Conservation (phyloP, 768 basidiomycete genomes). For the Kwoniella heveanensis region DNA sequence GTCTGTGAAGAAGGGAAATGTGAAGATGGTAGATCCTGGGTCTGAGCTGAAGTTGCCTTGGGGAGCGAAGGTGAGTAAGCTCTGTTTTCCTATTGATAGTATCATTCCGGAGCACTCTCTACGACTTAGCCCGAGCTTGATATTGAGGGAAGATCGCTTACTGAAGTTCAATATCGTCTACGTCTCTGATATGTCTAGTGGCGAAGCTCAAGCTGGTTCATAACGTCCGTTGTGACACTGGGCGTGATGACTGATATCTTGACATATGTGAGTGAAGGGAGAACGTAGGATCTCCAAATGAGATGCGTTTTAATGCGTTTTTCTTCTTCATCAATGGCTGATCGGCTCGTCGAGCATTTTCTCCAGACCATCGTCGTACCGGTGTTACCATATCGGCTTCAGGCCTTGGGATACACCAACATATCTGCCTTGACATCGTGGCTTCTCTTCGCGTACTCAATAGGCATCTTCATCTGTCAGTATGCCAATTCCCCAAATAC, state of each 20-base stretch:
- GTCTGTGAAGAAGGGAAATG: background rate
- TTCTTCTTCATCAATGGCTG: too few relatives aligned
- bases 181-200: too few relatives aligned
- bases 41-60: background rate
- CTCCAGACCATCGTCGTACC: constrained; percentile 46
- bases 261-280: constrained; percentile 42
- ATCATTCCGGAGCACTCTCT: too few relatives aligned
- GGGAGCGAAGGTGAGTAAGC: background rate
- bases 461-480: constrained; percentile 44
- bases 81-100: background rate
- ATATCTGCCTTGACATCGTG: constrained; percentile 42
- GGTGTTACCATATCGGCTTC: constrained; percentile 45
- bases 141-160: too few relatives aligned
- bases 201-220: constrained; percentile 39
- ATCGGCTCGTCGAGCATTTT: background rate
- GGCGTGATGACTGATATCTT: constrained; percentile 39
- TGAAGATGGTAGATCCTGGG: background rate
- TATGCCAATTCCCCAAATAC: too few relatives aligned
- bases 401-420: constrained; percentile 36
- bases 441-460: constrained; percentile 44
- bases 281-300: too few relatives aligned
- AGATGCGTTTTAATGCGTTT: too few relatives aligned
- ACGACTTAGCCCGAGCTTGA: too few relatives aligned
- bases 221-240: constrained; percentile 35
- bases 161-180: too few relatives aligned